Base-by-base conservation (phyloP, 805 yeast genomes). In the Monosporozyma yasuniensis region DNA sequence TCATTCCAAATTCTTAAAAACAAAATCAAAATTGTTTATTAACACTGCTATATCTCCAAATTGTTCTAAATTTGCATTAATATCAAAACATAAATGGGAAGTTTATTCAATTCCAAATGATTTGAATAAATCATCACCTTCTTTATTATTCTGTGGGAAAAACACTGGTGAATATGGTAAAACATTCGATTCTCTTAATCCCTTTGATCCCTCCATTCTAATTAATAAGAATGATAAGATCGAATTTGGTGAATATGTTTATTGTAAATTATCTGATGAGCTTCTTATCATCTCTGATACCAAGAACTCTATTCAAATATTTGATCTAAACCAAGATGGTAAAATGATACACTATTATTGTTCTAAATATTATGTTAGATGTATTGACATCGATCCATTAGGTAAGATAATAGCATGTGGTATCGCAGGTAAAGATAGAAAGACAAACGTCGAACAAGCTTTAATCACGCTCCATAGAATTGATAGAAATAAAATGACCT, bases 401-500 rank as follows among this genome's bases (percentile, higher is more conserved):
- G 88, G 84, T 23, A 69, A 75, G 18, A 69, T 82, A 23, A 71
- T 89, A 11, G 93, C 93, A 4, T 78, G 87, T 54, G 93, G 95
- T 1, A 81, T 90, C 28, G 84, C 91, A 0, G 93, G 95, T 0
- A 78, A 81, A 50, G 95, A 87, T 61, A 73, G 84, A 51, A 67
- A 76, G 19, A 76, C 82, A 1, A 81, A 82, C 3, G 74, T 80
- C 27, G 90, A 84, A 59, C 91, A 85, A 60, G 89, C 95, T 2
- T 76, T 87, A 56, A 76, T 88, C 4, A 78, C 82, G 3, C 67
- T 87, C 42, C 83, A 83, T 52, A 72, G 52, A 71, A 57, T 59
- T 56, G 55, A 50, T 43, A 49, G 53, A 19, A 58, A 59, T 27
- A 53, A 54, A 30, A 49, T 53, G 30, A 54, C 59, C 4, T 48